Percentiles rank a stretch among this genome's conserved stretches.
Conservation (phyloP, 73 alveolate species). For the Paramecium bursaria region DNA sequence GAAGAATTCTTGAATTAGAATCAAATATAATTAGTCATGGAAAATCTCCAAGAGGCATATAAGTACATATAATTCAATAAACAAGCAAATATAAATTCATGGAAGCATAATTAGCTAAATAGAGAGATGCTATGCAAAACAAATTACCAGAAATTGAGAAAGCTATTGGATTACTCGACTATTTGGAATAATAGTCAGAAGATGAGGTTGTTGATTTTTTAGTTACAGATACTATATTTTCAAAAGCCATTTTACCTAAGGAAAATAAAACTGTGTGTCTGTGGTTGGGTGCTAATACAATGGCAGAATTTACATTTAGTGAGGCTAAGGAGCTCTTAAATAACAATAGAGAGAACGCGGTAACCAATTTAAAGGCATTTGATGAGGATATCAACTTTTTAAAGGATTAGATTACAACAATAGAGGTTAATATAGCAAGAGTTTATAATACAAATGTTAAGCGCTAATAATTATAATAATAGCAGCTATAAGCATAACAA, state of each 20-base stretch:
- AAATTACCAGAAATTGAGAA: conserved; percentile 95
- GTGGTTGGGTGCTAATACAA: conserved; percentile 97
- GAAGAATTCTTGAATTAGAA: conserved; percentile 87
- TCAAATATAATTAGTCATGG: conserved; percentile 78
- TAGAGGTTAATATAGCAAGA: conserved; percentile 95
- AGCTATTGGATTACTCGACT: conserved; percentile 84
- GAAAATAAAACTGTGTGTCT: conserved; percentile 84
- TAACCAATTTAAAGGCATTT: conserved; percentile 75
- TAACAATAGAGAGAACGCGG: conserved; percentile 84
- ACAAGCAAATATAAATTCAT: conserved; percentile 88
- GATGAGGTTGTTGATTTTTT: conserved; percentile 83
- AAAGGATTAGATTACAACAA: conserved; percentile 92
- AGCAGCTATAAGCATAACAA: neutral
- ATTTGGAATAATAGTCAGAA: conserved; percentile 73
- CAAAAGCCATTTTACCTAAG: conserved; percentile 89
- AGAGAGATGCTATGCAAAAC: conserved; percentile 82
- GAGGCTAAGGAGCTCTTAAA: conserved; percentile 87
- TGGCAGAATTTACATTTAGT: conserved; percentile 88
- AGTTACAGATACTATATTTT: conserved; percentile 90
- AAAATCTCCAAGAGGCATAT: conserved; percentile 65
- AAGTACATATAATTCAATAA: conserved; percentile 71
- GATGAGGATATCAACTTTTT: conserved; percentile 87
- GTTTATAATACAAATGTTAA: conserved; percentile 86
- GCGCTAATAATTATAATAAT: conserved; percentile 68
- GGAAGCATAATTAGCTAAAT: conserved; percentile 90